Evolutionary conservation across 2,329 filamentous ascomycete genomes (phyloP), one percentile per base, ranked within the genome.

Genomic region (Alternaria sp.): DNA sequence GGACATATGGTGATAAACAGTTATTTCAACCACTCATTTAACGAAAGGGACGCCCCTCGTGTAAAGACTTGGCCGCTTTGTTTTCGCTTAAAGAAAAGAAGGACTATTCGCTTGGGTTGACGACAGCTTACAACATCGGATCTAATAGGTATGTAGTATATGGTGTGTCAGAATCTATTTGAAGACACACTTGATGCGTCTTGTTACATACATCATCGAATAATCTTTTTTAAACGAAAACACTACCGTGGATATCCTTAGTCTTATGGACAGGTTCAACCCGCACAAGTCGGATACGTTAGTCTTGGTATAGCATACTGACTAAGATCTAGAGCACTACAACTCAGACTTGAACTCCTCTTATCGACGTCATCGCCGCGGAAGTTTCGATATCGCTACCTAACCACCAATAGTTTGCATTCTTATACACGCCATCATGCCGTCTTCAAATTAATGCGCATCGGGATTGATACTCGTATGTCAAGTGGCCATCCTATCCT

Each of bases 331-430:
- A 5, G 1, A n/a, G 32, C 32, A 40, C 15, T 17, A n/a, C 15
- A 5, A 5, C 5, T 0, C 5, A 9, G 7, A n/a, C 2, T 9
- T 4, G 0, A 0, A 40, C 0, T n/a, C 1, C 32, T n/a, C 15
- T n/a, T n/a, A 9, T 36, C 7, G 1, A n/a, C 8, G 15, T 3
- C 32, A n/a, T 5, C 15, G 7, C 32, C 32, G 32, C 15, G 2
- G 15, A 10, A n/a, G 8, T 17, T 1, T 40, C 8, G 8, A 40
- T 17, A 1, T 10, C 2, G 8, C 32, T 40, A n/a, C 15, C 4
- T 3, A 40, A n/a, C 2, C 15, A 9, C 32, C 4, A 5, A 36
- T 4, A 36, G 15, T 10, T 5, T 4, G 15, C 15, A 5, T 40
- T 17, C 2, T 10, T 0, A 10, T 17, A 40, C 2, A 10, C 4